Base-by-base conservation (phyloP, 2,329 filamentous ascomycete genomes). In the Pseudogymnoascus sp. region DNA sequence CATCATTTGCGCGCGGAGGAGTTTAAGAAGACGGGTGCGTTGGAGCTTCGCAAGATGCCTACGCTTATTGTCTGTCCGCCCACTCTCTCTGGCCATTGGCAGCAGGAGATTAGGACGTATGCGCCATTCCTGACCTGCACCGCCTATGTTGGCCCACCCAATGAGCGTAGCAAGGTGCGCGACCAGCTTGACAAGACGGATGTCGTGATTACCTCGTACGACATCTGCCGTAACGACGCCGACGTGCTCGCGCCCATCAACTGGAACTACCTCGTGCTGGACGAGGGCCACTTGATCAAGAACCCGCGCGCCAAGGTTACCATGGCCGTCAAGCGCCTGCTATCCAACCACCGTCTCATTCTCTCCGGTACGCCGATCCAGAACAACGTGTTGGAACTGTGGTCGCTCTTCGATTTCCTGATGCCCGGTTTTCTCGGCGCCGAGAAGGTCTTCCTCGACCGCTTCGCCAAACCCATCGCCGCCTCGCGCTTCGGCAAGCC, bases 201-300 rank as follows among this genome's bases (percentile, higher is more conserved):
- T 71, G 87, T 99, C 64, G 92, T 99, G 60, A 91, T 99, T 66
- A 99, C 96, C 0, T 97, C 93, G 0, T 99, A 99, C 72, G 96
- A 99, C 74, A 95, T 99, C 60, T 97, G 93, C 74, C 87, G 96
- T 62, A 99, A 99, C 68, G 95, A 99, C 72, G 86, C 88, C n/a
- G 92, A 97, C 8, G 76, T 93, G 4, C 83, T 99, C 35, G 84
- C 85, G 53, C 86, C 90, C 63, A 85, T 95, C 72, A 95, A 84
- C 69, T 99, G 93, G 92, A 99, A 99, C 74, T 99, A 99, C 73
- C 90, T 95, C 64, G 93, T 99, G 3, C 84, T 99, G 7, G 95
- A 99, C 72, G 95, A 99, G 78, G 95, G 96, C 1, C 95, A 99
- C 78, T 78, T 99, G 67, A 99, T 99, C 81, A 99, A 99, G 81